Evolutionary conservation across 2,329 filamentous ascomycete species (phyloP), one percentile per base, ranked within the genome.

Genomic region (Ascochyta pisi): DNA sequence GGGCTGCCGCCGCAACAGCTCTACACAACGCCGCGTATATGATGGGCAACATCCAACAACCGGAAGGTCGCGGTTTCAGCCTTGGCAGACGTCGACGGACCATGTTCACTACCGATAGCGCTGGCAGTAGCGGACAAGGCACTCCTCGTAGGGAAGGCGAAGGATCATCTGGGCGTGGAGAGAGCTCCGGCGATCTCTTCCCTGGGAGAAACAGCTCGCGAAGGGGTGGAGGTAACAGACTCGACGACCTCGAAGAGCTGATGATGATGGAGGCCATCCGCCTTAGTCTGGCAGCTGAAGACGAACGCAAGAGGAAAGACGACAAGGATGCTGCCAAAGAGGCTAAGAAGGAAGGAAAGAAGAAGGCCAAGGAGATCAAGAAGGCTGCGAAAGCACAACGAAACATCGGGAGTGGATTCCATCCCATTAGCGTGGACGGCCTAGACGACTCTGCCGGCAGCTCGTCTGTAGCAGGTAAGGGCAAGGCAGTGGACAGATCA

Each of bases 191-290:
- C 48, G 77, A 78, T 54, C 56, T 78, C 6, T 71, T 69, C 31
- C 68, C 75, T 29, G 77, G 74, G 13, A 76, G 83, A 7, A 73
- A 76, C 16, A 83, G 81, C 63, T 84, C 83, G 33, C 78, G 87
- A 57, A 79, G 86, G 57, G 84, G 76, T 55, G 79, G 86, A 58
- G 84, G 76, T 52, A 83, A 71, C 44, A 63, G 91, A 27, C 86
- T 96, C 71, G 91, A 96, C 22, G 93, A 98, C 65, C 83, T 98
- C 0, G 95, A 99, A 73, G 94, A 96, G 44, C 90, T 99, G 81
- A 99, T 99, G 95, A 92, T 98, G 82, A 92, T 95, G 83, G 95
- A 99, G 74, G 95, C 95, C 0, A 96, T 99, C 43, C 84, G 95
- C 35, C 76, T 96, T 27, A 96, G 92, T 43, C 81, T 99, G n/a